These are phyloP conservation scores for Glycine soja DNA, from an alignment of 306 rosid species.

Conservation along the genomic window DNA sequence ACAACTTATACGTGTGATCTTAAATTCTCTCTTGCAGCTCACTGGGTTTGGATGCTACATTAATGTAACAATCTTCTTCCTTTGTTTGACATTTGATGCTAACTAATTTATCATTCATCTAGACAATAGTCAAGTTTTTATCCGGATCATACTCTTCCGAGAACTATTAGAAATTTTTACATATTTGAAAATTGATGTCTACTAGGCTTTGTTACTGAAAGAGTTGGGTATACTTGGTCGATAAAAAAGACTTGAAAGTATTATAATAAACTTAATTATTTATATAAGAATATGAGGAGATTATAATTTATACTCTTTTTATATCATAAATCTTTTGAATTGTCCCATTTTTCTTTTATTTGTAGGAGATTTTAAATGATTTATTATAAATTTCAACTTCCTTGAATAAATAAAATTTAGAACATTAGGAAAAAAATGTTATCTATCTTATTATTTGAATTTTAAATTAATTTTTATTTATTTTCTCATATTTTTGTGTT, in stretches of 20 bases:
- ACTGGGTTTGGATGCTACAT: not conserved
- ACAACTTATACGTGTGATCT: not conserved
- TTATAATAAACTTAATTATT: not conserved
- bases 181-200: not conserved
- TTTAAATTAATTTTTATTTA: not conserved
- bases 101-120: not conserved
- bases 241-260: not conserved
- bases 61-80: not conserved
- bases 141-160: not conserved
- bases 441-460: not conserved
- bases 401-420: not conserved
- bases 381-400: not conserved
- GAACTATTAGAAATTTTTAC: not conserved
- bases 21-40: not conserved
- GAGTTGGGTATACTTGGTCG: not conserved
- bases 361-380: not conserved
- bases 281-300: not conserved
- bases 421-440: not conserved
- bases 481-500: not conserved
- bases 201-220: not conserved
- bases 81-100: not conserved
- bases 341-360: not conserved
- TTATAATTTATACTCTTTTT: not conserved
- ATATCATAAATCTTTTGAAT: not conserved
- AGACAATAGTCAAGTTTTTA: not conserved